Base-by-base conservation (phyloP, 805 yeast genomes). In the Starmerella vaccinii region DNA sequence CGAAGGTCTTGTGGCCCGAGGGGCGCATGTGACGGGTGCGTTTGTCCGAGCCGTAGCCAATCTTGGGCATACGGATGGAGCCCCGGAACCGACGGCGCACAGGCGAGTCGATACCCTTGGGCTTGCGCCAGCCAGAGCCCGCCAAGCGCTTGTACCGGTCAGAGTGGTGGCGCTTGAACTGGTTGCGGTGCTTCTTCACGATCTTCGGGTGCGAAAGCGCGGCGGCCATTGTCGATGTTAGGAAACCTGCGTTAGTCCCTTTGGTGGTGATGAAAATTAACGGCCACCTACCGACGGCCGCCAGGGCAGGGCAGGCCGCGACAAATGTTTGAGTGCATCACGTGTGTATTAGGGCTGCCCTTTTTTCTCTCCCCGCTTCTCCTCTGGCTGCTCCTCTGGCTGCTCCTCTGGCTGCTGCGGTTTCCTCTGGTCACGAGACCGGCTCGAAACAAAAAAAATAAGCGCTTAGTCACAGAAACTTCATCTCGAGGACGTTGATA, bases 111-210 rank as follows among this genome's bases (percentile, higher is more conserved):
- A 92, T 92, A 92, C 99, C 99, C 86, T 92, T 92, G 79, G 94
- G 99, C 80, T 92, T 90, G 87, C 99, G 92, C 98, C 98, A 94
- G 45, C 45, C 45, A 82, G 82, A 83, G 78, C 87, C 97, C 70
- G 86, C 77, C 66, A 92, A 96, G 78, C 99, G 89, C 82, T 81
- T 82, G 78, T 88, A 90, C 78, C 96, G 87, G 84, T 92, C 99
- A 75, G 96, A 88, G 82, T 92, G 98, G 76, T 90, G 97, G 81
- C 99, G 88, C 90, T 89, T 94, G 85, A 92, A 92, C 82, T 84
- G 84, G 82, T 87, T 87, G 71, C 88, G 73, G 87, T 89, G 92
- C 88, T 92, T 92, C 90, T 92, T 94, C 75, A 90, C 97, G 77
- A 92, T 92, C 90, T 87, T 89, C 78, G 97, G 97, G 82, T 87